Percentiles rank a stretch among this genome's conserved stretches.
Evolutionary conservation across 768 basidiomycete species (phyloP).

Genomic region (Termitomyces sp.): DNA sequence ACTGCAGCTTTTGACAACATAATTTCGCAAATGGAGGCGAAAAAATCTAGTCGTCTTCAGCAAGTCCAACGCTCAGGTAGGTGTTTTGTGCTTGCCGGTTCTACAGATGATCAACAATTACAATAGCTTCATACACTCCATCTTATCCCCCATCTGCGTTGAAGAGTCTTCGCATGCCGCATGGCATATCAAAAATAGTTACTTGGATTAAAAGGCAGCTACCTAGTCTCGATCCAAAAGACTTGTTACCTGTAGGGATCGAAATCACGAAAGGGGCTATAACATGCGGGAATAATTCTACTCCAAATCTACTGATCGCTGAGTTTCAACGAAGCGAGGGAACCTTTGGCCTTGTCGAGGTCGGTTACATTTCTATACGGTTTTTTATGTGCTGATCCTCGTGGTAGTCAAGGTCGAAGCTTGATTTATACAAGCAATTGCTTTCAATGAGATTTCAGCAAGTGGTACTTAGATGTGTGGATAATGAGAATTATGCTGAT

Average conservation of each 20-base stretch:
- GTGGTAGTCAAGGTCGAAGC: conserved; percentile 67
- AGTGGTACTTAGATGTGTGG: conserved; percentile 57
- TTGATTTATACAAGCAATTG: conserved; percentile 80
- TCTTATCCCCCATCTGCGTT: conserved; percentile 26
- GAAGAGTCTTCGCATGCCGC: conserved; percentile 27
- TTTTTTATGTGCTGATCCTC: background rate
- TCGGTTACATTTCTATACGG: conserved; percentile 27
- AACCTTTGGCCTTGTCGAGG: conserved; percentile 73
- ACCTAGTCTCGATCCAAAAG: conserved; percentile 72
- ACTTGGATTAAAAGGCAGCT: conserved; percentile 55
- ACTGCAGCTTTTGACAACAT: conserved; percentile 89
- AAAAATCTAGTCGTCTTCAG: conserved; percentile 28
- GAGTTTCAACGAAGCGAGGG: conserved; percentile 79
- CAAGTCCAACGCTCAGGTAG: conserved; percentile 37
- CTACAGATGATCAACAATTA: background rate
- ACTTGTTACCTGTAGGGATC: conserved; percentile 83
- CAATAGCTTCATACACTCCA: conserved; percentile 20
- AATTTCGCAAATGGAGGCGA: conserved; percentile 62
- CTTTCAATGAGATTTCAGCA: conserved; percentile 67
- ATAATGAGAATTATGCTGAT: conserved; percentile 71
- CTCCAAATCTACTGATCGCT: conserved; percentile 73
- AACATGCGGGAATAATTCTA: conserved; percentile 81
- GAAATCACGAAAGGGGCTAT: conserved; percentile 76
- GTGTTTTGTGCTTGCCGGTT: background rate
- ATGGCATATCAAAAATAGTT: conserved; percentile 32